A percentile compares a stretch with the other conserved stretches of the same genome.
Conservation (phyloP, 1,139 yeast species). For the Diutina ranongensis region DNA sequence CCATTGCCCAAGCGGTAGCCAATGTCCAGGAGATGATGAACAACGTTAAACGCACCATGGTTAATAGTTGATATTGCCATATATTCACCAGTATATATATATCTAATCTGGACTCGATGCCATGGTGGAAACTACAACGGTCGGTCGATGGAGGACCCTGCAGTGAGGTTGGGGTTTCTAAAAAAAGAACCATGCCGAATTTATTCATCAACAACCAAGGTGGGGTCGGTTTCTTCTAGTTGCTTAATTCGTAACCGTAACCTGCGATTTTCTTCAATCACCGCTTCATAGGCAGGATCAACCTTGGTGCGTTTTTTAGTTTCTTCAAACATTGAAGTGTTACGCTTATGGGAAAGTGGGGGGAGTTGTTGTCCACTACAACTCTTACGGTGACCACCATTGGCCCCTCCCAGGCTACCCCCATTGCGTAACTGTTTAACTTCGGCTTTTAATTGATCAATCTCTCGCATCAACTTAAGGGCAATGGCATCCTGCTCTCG, state of each 20-base stretch:
- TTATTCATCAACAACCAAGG: background rate
- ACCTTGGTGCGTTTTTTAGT: conserved; percentile 11
- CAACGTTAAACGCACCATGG: background rate
- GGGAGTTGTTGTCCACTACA: background rate
- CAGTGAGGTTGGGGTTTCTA: too few species aligned
- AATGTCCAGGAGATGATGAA: background rate
- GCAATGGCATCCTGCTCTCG: conserved; percentile 62
- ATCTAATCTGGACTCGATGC: too few species aligned
- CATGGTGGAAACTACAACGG: too few species aligned
- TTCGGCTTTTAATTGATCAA: conserved; percentile 39
- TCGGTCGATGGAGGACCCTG: too few species aligned
- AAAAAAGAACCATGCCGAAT: too few species aligned
- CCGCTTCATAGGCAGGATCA: background rate
- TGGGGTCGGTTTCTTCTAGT: background rate
- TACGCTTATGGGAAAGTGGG: background rate
- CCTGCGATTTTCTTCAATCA: background rate
- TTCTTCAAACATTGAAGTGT: background rate
- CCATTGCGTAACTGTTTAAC: conserved; percentile 21
- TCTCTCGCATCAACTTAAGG: conserved; percentile 44
- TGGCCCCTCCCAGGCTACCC: background rate
- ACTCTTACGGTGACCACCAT: background rate
- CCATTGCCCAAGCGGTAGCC: background rate
- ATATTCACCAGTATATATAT: background rate
- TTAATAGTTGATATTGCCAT: too few species aligned
- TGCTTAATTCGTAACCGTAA: background rate